phyloP scores from a whole-genome alignment of 2,329 filamentous ascomycete genomes.

The Ophiostoma perfectum region DNA sequence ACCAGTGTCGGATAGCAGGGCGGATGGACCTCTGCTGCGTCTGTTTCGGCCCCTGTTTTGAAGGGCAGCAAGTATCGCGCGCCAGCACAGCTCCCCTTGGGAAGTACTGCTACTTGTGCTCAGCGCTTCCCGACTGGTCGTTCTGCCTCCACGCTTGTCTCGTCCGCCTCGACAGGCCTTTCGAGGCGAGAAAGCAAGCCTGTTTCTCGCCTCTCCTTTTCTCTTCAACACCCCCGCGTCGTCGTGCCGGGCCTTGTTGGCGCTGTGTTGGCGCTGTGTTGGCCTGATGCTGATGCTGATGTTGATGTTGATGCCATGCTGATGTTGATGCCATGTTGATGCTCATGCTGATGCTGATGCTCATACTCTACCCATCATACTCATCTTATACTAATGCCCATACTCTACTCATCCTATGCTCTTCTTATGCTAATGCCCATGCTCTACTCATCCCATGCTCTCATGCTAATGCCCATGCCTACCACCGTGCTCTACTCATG shows the following conservation, averaged over 20 bases:
- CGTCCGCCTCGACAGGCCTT: no score
- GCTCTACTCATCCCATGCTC: no score
- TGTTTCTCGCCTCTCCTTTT: slow-evolving; percentile 11
- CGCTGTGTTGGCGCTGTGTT: background rate
- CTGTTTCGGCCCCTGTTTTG: no score
- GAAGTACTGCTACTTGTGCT: background rate
- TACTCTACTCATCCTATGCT: no score
- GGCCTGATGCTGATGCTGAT: background rate
- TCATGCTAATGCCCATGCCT: no score
- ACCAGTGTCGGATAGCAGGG: background rate
- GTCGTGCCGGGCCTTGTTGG: background rate
- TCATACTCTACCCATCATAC: background rate
- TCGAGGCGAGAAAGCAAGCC: no score
- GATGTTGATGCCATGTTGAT: background rate
- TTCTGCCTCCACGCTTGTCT: background rate
- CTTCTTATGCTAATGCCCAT: no score
- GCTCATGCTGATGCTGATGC: slow-evolving; percentile 1
- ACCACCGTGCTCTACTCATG: background rate
- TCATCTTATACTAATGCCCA: no score
- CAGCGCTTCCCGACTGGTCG: slow-evolving; percentile 2
- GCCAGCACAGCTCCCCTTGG: background rate
- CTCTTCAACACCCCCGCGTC: slow-evolving; percentile 3
- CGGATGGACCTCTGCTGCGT: no score
- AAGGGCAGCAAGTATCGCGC: background rate
- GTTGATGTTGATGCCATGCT: background rate